Evolutionary conservation across 2,329 filamentous ascomycete species (phyloP).

Genomic region (Coniella lustricola): DNA sequence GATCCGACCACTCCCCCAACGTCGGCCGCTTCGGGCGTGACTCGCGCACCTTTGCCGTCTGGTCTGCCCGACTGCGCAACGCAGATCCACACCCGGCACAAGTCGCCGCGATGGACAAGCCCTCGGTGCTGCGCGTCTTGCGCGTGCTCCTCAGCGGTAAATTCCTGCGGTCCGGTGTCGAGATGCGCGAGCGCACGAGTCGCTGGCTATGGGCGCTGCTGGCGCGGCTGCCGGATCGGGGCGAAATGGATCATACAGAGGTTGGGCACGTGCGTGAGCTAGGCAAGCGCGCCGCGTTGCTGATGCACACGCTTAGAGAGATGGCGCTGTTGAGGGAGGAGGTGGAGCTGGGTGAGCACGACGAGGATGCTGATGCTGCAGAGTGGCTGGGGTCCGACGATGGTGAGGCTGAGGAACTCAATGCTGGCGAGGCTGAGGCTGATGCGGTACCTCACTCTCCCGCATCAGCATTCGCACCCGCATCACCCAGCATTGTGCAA

Average conservation of each 20-base stretch:
- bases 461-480: not conserved
- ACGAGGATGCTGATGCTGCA: conserved; percentile 33
- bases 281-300: conserved; percentile 64
- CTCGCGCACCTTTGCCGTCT: conserved; percentile 42
- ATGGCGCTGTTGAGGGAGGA: conserved; percentile 41
- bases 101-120: conserved; percentile 58
- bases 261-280: conserved; percentile 72
- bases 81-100: conserved; percentile 53
- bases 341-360: conserved; percentile 30
- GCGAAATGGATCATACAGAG: conserved; percentile 68
- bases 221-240: conserved; percentile 65
- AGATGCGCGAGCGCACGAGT: conserved; percentile 60
- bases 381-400: conserved; percentile 34
- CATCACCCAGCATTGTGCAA: conserved; percentile 8
- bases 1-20: conserved; percentile 23
- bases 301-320: conserved; percentile 48
- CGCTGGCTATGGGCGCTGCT: conserved; percentile 82
- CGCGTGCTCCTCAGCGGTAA: conserved; percentile 58
- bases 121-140: conserved; percentile 59
- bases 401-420: conserved; percentile 24
- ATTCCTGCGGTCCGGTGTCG: conserved; percentile 52
- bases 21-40: conserved; percentile 47
- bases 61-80: conserved; percentile 44
- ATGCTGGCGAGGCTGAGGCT: conserved; percentile 18
- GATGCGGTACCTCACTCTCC: conserved; percentile 17